phyloP scores from a whole-genome alignment of 2,329 filamentous ascomycete species.

The Fusarium xylarioides region DNA sequence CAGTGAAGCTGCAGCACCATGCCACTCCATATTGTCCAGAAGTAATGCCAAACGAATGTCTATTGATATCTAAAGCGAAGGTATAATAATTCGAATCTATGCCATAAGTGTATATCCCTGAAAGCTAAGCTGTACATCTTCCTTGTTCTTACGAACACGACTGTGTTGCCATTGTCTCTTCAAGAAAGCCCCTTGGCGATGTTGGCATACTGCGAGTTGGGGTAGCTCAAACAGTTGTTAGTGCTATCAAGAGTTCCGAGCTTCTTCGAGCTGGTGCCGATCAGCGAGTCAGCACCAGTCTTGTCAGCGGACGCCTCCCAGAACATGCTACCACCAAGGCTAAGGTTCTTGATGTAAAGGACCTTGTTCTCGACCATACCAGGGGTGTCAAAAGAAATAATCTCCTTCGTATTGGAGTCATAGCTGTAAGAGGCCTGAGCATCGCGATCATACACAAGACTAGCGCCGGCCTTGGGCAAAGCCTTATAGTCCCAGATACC shows the following conservation, averaged over 20 bases:
- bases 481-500: conserved; percentile 84
- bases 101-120: neutral
- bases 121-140: neutral
- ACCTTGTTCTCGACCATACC: conserved; percentile 69
- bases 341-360: conserved; percentile 66
- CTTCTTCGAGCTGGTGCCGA: conserved; percentile 57
- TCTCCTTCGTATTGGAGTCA: conserved; percentile 63
- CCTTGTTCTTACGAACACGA: neutral
- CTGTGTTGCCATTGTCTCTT: neutral
- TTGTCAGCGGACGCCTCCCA: conserved; percentile 82
- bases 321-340: conserved; percentile 82
- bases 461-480: conserved; percentile 70
- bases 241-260: conserved; percentile 52
- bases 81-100: neutral
- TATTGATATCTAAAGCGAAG: neutral
- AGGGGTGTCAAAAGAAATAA: conserved; percentile 77
- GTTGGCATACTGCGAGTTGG: conserved; percentile 63
- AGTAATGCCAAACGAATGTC: neutral
- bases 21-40: too few relatives aligned
- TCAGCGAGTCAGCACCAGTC: conserved; percentile 66
- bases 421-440: conserved; percentile 76
- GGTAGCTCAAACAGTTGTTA: conserved; percentile 61
- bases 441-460: conserved; percentile 64
- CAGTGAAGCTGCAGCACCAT: too few relatives aligned
- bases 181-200: conserved; percentile 43